Base-by-base conservation (phyloP, 805 yeast genomes). In the Wickerhamiella vanderwaltii region DNA sequence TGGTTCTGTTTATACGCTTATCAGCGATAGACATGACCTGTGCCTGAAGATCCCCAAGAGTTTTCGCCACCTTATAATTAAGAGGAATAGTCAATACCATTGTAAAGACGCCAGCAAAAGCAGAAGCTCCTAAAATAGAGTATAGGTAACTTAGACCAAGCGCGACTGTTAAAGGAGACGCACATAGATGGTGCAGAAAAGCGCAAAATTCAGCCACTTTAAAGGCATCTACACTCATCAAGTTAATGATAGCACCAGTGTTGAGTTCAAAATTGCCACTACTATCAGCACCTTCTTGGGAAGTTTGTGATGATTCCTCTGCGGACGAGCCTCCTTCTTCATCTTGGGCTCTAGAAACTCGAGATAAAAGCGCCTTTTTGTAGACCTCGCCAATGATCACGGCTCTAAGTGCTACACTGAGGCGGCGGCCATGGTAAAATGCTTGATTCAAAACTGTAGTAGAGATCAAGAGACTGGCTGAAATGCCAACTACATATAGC, bases 151-250 rank as follows among this genome's bases (percentile, higher is more conserved):
- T 54, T 35, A 86, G 66, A 16, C 95, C 79, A 45, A 84, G 65
- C 24, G 69, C 36, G 20, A 86, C 71, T 79, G 81, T 79, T 33
- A 80, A 62, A 17, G 77, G 51, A 1, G 94, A 77, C 45, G 79
- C 75, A 11, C 81, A 78, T 56, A 86, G 78, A 51, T 73, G 80
- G 60, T 88, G 95, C 45, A 88, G 62, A 56, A 91, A 91, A 30
- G 93, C 94, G 64, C 93, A 80, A 44, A 88, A 75, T 64, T 88
- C 97, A 25, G 95, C 80, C 23, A 91, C 87, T 61, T 87, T 88
- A 65, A 84, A 87, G 5, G 97, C 91, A 66, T 88, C 98, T 38
- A 88, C 91, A 24, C 97, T 72, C 67, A 88, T 88, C 53, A 88
- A 69, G 57, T 91, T 88, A 57, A 88, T 88, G 49, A 88, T 83